Percentiles rank a stretch among this genome's conserved stretches.
These are phyloP conservation scores for Oropetium thomaeum DNA, from an alignment of 176 grass and related monocot species.

Conservation along the genomic window DNA sequence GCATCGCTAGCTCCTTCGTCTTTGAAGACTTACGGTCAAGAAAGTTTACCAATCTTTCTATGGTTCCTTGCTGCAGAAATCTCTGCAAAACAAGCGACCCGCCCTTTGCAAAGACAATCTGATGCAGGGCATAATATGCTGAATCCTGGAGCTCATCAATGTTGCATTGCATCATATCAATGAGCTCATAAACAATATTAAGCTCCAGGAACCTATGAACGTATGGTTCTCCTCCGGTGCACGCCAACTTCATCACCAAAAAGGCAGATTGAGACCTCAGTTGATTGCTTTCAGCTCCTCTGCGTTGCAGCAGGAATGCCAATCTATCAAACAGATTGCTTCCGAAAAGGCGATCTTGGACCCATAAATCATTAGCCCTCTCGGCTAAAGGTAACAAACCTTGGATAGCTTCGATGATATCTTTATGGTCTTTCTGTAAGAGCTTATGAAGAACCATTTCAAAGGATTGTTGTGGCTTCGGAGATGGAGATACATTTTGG, in stretches of 20 bases:
- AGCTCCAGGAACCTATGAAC: slow-evolving; percentile 58
- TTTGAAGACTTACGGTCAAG: slow-evolving; percentile 58
- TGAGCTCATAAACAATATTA: slow-evolving; percentile 58
- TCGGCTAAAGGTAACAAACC: slow-evolving; percentile 65
- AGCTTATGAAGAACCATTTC: slow-evolving; percentile 54
- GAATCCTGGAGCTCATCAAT: slow-evolving; percentile 66
- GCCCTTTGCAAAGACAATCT: slow-evolving; percentile 66
- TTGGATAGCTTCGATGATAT: slow-evolving; percentile 61
- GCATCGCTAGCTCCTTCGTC: slow-evolving; percentile 52
- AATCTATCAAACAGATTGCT: slow-evolving; percentile 56
- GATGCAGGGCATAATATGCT: slow-evolving; percentile 59
- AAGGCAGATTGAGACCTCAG: slow-evolving; percentile 54
- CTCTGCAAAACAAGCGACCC: slow-evolving; percentile 49
- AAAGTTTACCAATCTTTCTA: slow-evolving; percentile 52
- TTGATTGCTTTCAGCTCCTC: slow-evolving; percentile 44
- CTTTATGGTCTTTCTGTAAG: slow-evolving; percentile 54
- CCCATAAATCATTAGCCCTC: slow-evolving; percentile 58
- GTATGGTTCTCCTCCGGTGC: slow-evolving; percentile 55
- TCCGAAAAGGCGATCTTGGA: slow-evolving; percentile 63
- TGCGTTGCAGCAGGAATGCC: slow-evolving; percentile 44
- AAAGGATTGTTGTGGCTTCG: slow-evolving; percentile 52
- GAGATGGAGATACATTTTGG: slow-evolving; percentile 34
- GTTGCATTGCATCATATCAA: slow-evolving; percentile 63
- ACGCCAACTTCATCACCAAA: slow-evolving; percentile 72
- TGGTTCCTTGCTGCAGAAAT: slow-evolving; percentile 42